These are phyloP conservation scores for Auricularia auricula-judae DNA, from an alignment of 768 basidiomycete genomes.

Conservation along the genomic window DNA sequence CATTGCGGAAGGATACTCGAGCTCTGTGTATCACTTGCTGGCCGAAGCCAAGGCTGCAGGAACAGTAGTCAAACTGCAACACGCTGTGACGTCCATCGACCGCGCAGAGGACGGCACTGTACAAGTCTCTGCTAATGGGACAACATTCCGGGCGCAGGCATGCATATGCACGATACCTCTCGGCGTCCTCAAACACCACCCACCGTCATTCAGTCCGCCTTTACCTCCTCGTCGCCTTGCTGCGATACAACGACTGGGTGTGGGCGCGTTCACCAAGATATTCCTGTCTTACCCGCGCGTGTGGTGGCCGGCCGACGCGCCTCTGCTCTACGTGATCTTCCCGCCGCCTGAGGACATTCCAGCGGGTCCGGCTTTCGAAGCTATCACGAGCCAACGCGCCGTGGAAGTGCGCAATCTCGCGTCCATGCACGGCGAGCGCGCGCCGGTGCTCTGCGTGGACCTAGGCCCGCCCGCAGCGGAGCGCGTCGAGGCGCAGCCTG, in stretches of 20 bases:
- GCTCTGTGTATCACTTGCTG: background rate
- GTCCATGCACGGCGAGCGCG: constrained; percentile 1
- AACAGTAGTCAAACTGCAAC: too few species aligned
- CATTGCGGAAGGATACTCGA: constrained; percentile 5
- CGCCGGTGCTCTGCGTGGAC: constrained; percentile 15
- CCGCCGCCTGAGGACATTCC: background rate
- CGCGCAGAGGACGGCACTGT: too few species aligned
- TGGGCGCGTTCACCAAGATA: constrained; percentile 18
- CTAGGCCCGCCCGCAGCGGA: constrained; percentile 9
- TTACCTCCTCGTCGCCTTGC: constrained; percentile 10
- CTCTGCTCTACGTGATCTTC: constrained; percentile 1
- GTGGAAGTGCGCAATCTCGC: constrained; percentile 10
- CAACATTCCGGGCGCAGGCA: background rate
- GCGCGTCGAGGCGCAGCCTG: constrained; percentile 1
- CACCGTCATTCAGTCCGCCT: constrained; percentile 12
- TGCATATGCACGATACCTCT: constrained; percentile 10
- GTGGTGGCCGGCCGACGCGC: constrained; percentile 15
- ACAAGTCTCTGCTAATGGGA: background rate
- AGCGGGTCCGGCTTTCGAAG: background rate
- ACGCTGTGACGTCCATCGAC: too few species aligned
- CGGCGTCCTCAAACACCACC: constrained; percentile 14
- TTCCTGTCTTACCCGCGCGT: constrained; percentile 13
- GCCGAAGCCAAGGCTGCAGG: background rate
- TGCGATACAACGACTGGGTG: constrained; percentile 9
- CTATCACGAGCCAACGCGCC: constrained; percentile 7